Percentiles rank a stretch among this genome's conserved stretches.
phyloP scores from a whole-genome alignment of 2,329 filamentous ascomycete species.

The Aspergillus tubingensis region DNA sequence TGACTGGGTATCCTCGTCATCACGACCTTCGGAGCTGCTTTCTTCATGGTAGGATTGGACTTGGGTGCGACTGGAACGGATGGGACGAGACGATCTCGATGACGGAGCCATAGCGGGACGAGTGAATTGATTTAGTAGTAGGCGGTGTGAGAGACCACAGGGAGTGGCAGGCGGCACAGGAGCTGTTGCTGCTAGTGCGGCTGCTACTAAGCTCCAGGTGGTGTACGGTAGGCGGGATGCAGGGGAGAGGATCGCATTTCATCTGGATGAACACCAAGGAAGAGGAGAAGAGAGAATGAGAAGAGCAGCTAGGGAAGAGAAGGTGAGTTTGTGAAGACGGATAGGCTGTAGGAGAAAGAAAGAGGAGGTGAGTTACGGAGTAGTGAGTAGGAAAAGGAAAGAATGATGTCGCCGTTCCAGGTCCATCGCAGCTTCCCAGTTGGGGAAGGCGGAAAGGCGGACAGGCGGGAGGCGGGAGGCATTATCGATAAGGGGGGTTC shows the following conservation, averaged over 20 bases:
- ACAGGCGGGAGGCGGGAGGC: constrained; percentile 14
- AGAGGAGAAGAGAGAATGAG: too few species aligned
- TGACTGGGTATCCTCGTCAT: constrained; percentile 16
- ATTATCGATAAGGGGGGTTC: constrained; percentile 29
- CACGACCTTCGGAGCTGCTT: constrained; percentile 34
- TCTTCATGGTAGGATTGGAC: constrained; percentile 44
- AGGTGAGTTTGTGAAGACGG: background rate
- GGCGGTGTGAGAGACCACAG: constrained; percentile 13
- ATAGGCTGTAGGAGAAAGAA: background rate
- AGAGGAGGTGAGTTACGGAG: background rate
- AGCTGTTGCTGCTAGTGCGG: constrained; percentile 2
- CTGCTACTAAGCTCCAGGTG: background rate
- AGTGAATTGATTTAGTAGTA: background rate
- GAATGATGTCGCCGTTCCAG: constrained; percentile 11
- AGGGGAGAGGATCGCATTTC: background rate
- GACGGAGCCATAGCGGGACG: constrained; percentile 34
- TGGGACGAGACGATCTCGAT: constrained; percentile 32
- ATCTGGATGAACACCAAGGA: background rate
- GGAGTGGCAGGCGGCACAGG: constrained; percentile 20
- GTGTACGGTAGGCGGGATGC: background rate
- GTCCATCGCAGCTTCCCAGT: constrained; percentile 1
- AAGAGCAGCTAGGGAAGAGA: background rate
- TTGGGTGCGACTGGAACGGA: constrained; percentile 38
- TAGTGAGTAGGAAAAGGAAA: background rate
- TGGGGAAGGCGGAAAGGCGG: background rate